Percentiles rank a stretch among this genome's conserved stretches.
Conservation (phyloP, 257 asterid species). For the Henckelia pumila region DNA sequence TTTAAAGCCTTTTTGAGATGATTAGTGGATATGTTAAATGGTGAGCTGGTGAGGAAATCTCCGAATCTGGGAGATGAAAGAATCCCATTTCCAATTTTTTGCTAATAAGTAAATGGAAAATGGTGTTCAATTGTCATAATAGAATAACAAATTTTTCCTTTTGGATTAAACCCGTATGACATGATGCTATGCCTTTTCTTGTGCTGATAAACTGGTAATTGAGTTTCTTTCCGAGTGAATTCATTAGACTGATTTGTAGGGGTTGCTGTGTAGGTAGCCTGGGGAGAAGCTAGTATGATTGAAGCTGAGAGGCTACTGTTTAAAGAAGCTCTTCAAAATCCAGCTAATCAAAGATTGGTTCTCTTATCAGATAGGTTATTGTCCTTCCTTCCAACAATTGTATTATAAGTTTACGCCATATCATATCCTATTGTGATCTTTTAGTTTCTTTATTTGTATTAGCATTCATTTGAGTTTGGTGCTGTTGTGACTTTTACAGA, state of each 20-base stretch:
- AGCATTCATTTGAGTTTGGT: background rate
- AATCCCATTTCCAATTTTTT: background rate
- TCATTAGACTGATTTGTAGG: slow-evolving; percentile 36
- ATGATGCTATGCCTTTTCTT: background rate
- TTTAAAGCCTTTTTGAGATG: background rate
- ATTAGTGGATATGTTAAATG: slow-evolving; percentile 15
- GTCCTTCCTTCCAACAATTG: slow-evolving; percentile 8
- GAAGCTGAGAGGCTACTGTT: slow-evolving; percentile 90
- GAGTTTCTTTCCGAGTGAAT: slow-evolving; percentile 13
- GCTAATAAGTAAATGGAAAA: no score
- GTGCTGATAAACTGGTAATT: slow-evolving; percentile 10
- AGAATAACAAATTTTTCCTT: background rate
- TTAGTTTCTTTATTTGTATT: background rate
- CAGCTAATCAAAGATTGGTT: slow-evolving; percentile 88
- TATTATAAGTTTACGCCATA: background rate
- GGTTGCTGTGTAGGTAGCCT: slow-evolving; percentile 70
- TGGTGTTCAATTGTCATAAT: background rate
- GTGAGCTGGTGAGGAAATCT: background rate
- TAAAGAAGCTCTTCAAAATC: slow-evolving; percentile 79
- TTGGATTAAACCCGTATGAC: background rate
- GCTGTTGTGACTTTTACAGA: background rate
- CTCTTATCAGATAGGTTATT: slow-evolving; percentile 92
- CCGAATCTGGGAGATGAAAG: slow-evolving; percentile 2
- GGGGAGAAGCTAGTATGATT: slow-evolving; percentile 99
- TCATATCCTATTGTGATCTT: background rate